Conservation (phyloP, 2,329 filamentous ascomycete species). For the Diaporthe humulicola region DNA sequence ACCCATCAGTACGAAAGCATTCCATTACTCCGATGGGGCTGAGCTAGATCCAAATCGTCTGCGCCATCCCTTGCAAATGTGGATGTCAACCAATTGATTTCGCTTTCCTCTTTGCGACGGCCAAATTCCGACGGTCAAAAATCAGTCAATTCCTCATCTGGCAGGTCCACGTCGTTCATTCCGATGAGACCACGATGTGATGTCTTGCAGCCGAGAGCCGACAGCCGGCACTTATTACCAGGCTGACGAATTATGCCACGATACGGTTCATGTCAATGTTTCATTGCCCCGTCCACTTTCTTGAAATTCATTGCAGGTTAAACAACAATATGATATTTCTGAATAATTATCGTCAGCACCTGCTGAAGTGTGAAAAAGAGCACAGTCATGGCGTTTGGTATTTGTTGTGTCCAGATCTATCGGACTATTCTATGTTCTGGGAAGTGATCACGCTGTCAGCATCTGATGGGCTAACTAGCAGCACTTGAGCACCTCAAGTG, state of each 20-base stretch:
- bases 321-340: neutral
- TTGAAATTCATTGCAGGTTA: neutral
- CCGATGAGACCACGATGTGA: neutral
- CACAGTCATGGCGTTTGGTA: no score
- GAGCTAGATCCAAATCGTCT: slow-evolving; percentile 1
- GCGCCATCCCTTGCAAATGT: neutral
- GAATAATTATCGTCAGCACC: neutral
- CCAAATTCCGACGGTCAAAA: neutral
- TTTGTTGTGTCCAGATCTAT: neutral
- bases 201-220: neutral
- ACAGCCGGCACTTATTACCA: neutral
- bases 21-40: slow-evolving; percentile 9
- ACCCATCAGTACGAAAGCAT: neutral
- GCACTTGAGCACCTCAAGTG: no score
- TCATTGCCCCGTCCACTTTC: neutral
- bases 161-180: neutral
- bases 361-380: neutral
- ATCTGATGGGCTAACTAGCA: neutral
- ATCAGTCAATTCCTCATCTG: neutral
- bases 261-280: neutral
- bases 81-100: neutral
- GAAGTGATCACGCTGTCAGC: neutral
- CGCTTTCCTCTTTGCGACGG: neutral
- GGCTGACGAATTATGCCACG: neutral
- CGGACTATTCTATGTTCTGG: neutral